These are phyloP conservation scores for Scleromitrula shiraiana DNA, from an alignment of 2,329 filamentous ascomycete genomes.

Conservation along the genomic window DNA sequence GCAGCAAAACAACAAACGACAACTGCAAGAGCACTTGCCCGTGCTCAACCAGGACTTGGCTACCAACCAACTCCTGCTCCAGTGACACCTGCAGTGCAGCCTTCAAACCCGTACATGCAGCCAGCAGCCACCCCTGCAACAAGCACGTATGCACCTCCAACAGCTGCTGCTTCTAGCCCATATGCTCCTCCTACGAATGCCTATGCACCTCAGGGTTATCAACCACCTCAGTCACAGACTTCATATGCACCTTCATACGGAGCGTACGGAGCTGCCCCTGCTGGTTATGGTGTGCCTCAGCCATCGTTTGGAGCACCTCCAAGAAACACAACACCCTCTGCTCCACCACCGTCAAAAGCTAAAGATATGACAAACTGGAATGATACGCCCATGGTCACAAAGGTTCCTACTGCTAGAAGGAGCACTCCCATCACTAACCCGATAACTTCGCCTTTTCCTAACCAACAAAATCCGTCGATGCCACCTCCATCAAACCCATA, in stretches of 20 bases:
- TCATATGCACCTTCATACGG: conserved; percentile 27
- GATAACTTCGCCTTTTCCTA: conserved; percentile 68
- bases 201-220: conserved; percentile 34
- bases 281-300: conserved; percentile 28
- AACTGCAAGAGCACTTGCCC: conserved; percentile 34
- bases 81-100: conserved; percentile 18
- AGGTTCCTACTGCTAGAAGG: conserved; percentile 61
- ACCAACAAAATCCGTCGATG: conserved; percentile 46
- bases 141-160: conserved; percentile 41
- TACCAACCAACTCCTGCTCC: conserved; percentile 40
- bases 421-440: conserved; percentile 54
- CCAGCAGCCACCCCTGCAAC: conserved; percentile 27
- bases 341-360: conserved; percentile 59
- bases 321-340: conserved; percentile 59
- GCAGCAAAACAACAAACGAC: conserved; percentile 28
- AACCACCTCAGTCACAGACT: conserved; percentile 32
- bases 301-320: conserved; percentile 44
- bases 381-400: conserved; percentile 80
- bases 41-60: conserved; percentile 35
- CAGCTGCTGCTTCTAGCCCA: conserved; percentile 34
- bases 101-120: conserved; percentile 32
- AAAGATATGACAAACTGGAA: conserved; percentile 84
- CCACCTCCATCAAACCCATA: conserved; percentile 54
- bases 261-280: conserved; percentile 24
- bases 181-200: conserved; percentile 38